Conservation (phyloP, 768 basidiomycete genomes). For the Suillus placidus region DNA sequence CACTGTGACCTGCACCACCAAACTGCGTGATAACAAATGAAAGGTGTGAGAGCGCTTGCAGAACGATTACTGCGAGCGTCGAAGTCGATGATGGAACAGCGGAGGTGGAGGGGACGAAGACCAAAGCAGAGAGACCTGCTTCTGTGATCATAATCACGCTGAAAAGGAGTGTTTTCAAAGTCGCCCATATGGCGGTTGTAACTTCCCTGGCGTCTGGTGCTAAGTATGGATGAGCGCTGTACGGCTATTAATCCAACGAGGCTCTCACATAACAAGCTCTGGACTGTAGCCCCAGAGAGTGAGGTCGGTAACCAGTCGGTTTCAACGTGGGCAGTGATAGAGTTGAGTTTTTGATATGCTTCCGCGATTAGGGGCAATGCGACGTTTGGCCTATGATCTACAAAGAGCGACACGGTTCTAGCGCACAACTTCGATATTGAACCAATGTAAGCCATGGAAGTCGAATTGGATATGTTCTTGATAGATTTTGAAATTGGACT, state of each 20-base stretch:
- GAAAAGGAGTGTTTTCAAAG: constrained; percentile 79
- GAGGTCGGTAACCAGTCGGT: constrained; percentile 49
- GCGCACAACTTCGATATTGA: constrained; percentile 44
- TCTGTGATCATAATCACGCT: constrained; percentile 70
- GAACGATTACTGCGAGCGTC: constrained; percentile 52
- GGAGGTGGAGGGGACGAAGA: constrained; percentile 50
- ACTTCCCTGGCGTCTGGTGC: constrained; percentile 48
- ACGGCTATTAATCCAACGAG: constrained; percentile 8
- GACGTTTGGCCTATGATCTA: constrained; percentile 36
- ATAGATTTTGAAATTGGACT: constrained; percentile 41
- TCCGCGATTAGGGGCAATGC: constrained; percentile 31
- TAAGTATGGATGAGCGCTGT: constrained; percentile 22
- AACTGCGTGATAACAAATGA: constrained; percentile 82
- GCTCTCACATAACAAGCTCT: constrained; percentile 10
- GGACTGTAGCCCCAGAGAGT: constrained; percentile 28
- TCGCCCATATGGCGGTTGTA: constrained; percentile 59
- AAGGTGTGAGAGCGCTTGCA: constrained; percentile 64
- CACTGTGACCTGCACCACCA: constrained; percentile 59
- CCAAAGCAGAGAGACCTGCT: constrained; percentile 54
- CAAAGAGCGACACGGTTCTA: constrained; percentile 35
- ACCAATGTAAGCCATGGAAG: constrained; percentile 40
- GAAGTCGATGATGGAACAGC: constrained; percentile 38
- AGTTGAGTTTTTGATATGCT: constrained; percentile 32
- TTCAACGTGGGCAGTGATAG: constrained; percentile 47
- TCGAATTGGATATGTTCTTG: constrained; percentile 36